A percentile compares a stretch with the other conserved stretches of the same genome.
Evolutionary conservation across 73 alveolate genomes (phyloP).

Genomic region (Effrenium voratum): DNA sequence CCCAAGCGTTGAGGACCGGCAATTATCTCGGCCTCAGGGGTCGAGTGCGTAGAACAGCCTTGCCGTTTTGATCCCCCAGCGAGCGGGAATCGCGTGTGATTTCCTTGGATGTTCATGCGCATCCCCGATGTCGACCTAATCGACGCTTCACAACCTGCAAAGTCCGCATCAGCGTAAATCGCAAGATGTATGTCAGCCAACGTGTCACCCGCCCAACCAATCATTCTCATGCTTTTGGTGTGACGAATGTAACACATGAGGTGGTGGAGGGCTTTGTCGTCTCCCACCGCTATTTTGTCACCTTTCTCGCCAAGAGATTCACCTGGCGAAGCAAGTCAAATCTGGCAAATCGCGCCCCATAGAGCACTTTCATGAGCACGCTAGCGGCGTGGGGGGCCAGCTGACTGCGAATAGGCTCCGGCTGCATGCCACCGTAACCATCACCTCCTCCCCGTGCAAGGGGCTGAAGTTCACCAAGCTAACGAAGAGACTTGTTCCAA

Average conservation of each 20-base stretch:
- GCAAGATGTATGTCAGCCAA: neutral
- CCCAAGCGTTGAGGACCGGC: neutral
- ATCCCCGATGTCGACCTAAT: neutral
- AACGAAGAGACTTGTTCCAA: neutral
- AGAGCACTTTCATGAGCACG: neutral
- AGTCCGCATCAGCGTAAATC: neutral
- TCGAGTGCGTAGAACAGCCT: neutral
- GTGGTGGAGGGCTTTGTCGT: neutral
- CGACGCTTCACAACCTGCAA: neutral
- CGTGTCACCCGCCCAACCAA: neutral
- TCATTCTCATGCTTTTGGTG: neutral
- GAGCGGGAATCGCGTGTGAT: neutral
- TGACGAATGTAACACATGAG: neutral
- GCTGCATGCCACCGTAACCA: neutral
- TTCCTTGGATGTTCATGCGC: neutral
- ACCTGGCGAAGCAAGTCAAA: neutral
- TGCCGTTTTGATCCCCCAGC: neutral
- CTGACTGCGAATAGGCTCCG: neutral
- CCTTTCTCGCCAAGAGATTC: neutral
- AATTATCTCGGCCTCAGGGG: conserved; percentile 5
- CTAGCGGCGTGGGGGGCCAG: neutral
- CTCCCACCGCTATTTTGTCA: neutral
- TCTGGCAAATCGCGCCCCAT: neutral
- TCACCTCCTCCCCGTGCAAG: neutral
- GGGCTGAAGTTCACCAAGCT: neutral